Conservation (phyloP, 164 flowering plant genomes). For the Berberis vulgaris region DNA sequence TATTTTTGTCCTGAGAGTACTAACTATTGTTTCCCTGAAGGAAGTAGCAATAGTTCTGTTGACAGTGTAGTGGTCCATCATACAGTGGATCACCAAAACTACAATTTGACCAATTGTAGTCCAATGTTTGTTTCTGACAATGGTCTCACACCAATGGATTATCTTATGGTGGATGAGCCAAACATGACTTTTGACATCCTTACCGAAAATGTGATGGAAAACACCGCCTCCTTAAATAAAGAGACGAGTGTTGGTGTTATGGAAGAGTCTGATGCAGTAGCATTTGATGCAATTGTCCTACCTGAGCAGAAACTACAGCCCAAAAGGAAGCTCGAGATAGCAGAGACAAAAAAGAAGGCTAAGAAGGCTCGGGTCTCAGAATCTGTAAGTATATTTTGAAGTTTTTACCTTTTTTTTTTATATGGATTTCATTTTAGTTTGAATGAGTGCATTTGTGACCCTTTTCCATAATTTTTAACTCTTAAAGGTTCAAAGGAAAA, state of each 20-base stretch:
- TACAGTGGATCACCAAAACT: neutral
- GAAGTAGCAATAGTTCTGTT: conserved; percentile 1
- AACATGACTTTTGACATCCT: conserved; percentile 6
- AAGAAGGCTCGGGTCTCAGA: conserved; percentile 36
- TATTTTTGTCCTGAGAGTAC: conserved; percentile 17
- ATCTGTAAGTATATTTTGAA: neutral
- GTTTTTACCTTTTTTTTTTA: neutral
- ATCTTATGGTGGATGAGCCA: conserved; percentile 14
- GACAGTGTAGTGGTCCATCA: neutral
- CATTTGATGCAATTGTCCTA: neutral
- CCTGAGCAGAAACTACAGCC: conserved; percentile 6
- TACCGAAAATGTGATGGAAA: conserved; percentile 17
- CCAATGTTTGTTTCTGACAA: neutral
- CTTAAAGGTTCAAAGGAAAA: conserved; percentile 33
- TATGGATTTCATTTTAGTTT: neutral
- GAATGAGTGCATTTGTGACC: neutral
- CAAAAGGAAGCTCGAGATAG: conserved; percentile 16
- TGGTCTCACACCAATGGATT: conserved; percentile 26
- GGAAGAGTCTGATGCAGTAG: neutral
- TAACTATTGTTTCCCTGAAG: conserved; percentile 24
- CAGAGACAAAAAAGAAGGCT: conserved; percentile 15
- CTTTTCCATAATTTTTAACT: neutral
- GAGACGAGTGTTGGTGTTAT: conserved; percentile 6
- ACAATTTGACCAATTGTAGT: neutral
- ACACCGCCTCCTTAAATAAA: neutral